Percentiles rank a stretch among this genome's conserved stretches.
Evolutionary conservation across 768 basidiomycete species (phyloP).

Genomic region (Hygrocybe coccinea): DNA sequence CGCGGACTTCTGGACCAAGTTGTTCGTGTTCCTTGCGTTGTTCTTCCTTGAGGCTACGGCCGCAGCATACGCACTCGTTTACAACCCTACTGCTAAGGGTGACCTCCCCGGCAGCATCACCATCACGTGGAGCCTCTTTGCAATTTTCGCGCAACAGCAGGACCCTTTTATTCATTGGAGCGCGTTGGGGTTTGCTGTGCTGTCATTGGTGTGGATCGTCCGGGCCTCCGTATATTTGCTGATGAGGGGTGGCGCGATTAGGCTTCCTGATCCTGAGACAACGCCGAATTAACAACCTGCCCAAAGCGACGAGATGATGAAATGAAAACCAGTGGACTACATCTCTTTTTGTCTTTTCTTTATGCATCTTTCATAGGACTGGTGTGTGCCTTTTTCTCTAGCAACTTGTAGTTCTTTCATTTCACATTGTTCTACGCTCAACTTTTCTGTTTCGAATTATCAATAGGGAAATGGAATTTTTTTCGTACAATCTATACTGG

Average conservation of each 20-base stretch:
- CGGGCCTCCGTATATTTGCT: conserved; percentile 63
- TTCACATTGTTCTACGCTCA: no score
- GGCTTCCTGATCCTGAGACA: conserved; percentile 83
- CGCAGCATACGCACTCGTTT: conserved; percentile 79
- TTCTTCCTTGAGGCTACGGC: conserved; percentile 89
- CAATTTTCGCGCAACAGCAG: conserved; percentile 77
- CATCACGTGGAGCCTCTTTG: conserved; percentile 88
- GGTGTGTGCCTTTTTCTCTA: no score
- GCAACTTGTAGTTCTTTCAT: no score
- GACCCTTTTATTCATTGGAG: conserved; percentile 89
- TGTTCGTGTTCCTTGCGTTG: conserved; percentile 91
- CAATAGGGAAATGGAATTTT: no score
- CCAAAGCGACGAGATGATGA: not conserved
- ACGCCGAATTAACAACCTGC: conserved; percentile 41
- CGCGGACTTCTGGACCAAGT: conserved; percentile 87
- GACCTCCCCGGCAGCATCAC: conserved; percentile 90
- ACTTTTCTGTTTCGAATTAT: no score
- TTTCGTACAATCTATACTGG: no score
- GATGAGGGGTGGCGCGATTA: conserved; percentile 38
- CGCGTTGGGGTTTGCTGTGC: conserved; percentile 77
- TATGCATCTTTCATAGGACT: no score
- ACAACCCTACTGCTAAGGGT: conserved; percentile 66
- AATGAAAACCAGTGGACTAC: not conserved
- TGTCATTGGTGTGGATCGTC: conserved; percentile 78
- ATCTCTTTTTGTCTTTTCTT: no score